Evolutionary conservation across 2,329 filamentous ascomycete genomes (phyloP), one percentile per base, ranked within the genome.

Genomic region (Botrytis squamosa): DNA sequence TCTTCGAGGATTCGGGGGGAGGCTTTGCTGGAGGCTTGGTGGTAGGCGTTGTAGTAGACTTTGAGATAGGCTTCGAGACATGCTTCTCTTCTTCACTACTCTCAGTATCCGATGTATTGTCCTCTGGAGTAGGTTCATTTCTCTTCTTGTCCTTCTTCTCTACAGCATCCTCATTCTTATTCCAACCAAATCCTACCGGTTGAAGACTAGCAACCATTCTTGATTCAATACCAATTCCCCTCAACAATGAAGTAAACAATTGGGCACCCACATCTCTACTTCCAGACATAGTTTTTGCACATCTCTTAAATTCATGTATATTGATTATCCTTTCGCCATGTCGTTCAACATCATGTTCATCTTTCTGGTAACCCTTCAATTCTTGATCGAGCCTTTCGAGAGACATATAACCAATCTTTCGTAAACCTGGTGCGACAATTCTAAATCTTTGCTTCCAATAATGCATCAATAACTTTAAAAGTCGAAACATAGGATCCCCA

Each of bases 381-480:
- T 96, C 86, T n/a, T 90, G 88, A 77, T 94, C 91, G 3, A 97
- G 84, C 38, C 89, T 87, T 77, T 91, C 86, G n/a, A 94, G 87
- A 0, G 92, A 87, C 84, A 95, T 92, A 81, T 98, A 98, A 0
- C 96, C 96, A 80, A 89, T 87, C 83, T 98, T 99, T n/a, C 95
- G 88, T 36, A 98, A 80, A 0, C 93, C 93, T 0, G 95, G 94
- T 0, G 91, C 88, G 0, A 90, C 93, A 62, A 96, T 86, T 1
- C 85, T 88, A 82, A 97, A 99, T 49, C 91, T 87, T 78, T 94
- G 92, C 81, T 91, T 94, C 96, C 96, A 99, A 86, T 94, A 98
- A 1, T 90, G 88, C 16, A 91, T 86, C n/a, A 99, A 83, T 5
- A 89, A 86, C 78, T 92, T 92, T 79, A 98, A 85, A 6, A 98